Percentiles rank a stretch among this genome's conserved stretches.
Evolutionary conservation across 1,284 basidiomycete species (phyloP).

Genomic region (Tylopilus microsporus): DNA sequence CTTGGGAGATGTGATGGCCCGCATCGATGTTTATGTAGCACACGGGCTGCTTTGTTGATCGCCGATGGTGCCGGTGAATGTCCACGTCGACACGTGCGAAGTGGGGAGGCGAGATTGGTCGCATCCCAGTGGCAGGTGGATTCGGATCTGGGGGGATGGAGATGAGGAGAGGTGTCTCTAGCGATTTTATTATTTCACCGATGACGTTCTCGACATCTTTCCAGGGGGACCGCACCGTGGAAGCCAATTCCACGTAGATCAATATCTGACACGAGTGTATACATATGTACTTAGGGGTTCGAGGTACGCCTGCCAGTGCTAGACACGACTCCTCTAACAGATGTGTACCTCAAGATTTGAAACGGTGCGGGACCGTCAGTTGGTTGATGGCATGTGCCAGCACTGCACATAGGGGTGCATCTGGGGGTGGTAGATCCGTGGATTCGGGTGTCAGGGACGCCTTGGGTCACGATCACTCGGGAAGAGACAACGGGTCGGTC

Average conservation of each 20-base stretch:
- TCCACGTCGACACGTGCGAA: not conserved
- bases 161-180: not conserved
- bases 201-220: not conserved
- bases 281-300: not conserved
- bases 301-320: not conserved
- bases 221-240: not conserved
- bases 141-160: not conserved
- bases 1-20: not conserved
- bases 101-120: not conserved
- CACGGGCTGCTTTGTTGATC: not conserved
- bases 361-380: not conserved
- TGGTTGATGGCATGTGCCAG: too few species aligned
- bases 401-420: too few species aligned
- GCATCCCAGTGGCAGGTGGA: not conserved
- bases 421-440: not conserved
- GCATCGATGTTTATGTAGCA: not conserved
- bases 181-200: not conserved
- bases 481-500: too few species aligned
- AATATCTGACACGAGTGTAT: not conserved
- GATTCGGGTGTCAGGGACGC: not conserved
- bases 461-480: too few species aligned
- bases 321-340: not conserved
- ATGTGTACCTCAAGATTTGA: not conserved
- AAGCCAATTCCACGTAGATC: not conserved
- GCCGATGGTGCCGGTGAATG: not conserved